Evolutionary conservation across 2,329 filamentous ascomycete species (phyloP).

Genomic region (Hypocreales sp.): DNA sequence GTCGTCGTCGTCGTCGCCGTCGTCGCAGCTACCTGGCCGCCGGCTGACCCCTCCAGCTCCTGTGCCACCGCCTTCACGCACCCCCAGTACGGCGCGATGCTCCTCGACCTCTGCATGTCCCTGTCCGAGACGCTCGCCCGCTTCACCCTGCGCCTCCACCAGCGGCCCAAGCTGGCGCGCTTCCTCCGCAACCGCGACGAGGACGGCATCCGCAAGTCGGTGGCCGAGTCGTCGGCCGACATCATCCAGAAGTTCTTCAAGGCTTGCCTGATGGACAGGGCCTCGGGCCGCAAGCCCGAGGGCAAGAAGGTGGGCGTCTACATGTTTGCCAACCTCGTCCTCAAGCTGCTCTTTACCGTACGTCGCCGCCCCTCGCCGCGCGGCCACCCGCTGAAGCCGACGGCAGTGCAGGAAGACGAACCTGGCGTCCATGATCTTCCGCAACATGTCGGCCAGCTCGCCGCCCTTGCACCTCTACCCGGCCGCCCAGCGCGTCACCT

Average conservation of each 20-base stretch:
- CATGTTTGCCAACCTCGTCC: conserved; percentile 76
- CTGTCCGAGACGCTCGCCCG: conserved; percentile 67
- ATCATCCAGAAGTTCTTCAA: conserved; percentile 84
- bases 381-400: conserved; percentile 2
- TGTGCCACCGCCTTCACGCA: conserved; percentile 73
- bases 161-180: conserved; percentile 60
- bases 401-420: conserved; percentile 61
- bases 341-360: conserved; percentile 77
- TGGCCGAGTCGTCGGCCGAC: conserved; percentile 79
- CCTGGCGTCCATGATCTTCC: conserved; percentile 76
- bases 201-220: conserved; percentile 53
- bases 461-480: conserved; percentile 72
- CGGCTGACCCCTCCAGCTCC: conserved; percentile 34
- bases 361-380: conserved; percentile 7
- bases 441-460: conserved; percentile 70
- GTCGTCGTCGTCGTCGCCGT: background rate
- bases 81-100: conserved; percentile 61
- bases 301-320: conserved; percentile 84
- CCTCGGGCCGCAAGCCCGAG: conserved; percentile 53
- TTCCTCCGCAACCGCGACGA: conserved; percentile 45
- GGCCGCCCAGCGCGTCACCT: conserved; percentile 75
- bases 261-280: conserved; percentile 71
- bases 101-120: conserved; percentile 71
- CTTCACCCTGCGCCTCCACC: conserved; percentile 72
- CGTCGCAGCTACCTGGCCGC: background rate